Conservation (phyloP, 2,329 filamentous ascomycete genomes). For the Parascedosporium putredinis region DNA sequence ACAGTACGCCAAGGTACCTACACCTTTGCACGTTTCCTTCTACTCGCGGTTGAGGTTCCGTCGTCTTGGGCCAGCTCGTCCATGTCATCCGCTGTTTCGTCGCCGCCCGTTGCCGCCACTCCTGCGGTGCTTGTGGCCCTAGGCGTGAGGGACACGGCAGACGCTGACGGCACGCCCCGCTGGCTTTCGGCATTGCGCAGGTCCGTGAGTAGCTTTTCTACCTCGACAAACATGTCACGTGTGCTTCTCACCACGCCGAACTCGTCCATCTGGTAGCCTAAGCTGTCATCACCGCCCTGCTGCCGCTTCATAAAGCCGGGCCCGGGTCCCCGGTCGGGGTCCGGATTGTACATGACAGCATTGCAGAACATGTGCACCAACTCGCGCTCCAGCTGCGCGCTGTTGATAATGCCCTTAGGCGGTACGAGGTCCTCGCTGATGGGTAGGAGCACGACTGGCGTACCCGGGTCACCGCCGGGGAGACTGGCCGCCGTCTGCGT, state of each 20-base stretch:
- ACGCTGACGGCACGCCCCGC: constrained; percentile 26
- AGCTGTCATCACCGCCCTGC: constrained; percentile 28
- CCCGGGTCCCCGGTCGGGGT: constrained; percentile 62
- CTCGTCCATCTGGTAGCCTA: constrained; percentile 62
- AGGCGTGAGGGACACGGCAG: constrained; percentile 15
- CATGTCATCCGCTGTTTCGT: constrained; percentile 38
- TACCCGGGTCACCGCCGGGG: constrained; percentile 46
- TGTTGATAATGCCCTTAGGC: constrained; percentile 86
- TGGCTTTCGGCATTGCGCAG: constrained; percentile 65
- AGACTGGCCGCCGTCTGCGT: constrained; percentile 50
- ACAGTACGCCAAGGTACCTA: constrained; percentile 7
- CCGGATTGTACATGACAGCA: constrained; percentile 95
- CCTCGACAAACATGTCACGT: constrained; percentile 78
- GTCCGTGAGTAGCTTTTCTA: constrained; percentile 66
- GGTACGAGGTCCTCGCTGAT: constrained; percentile 69
- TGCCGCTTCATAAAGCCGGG: constrained; percentile 43
- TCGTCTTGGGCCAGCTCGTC: constrained; percentile 35
- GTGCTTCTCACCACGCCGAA: constrained; percentile 83
- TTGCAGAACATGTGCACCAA: constrained; percentile 96
- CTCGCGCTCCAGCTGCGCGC: constrained; percentile 83
- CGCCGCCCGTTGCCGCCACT: constrained; percentile 10
- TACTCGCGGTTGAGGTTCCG: constrained; percentile 8
- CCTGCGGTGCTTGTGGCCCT: constrained; percentile 15
- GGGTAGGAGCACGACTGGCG: constrained; percentile 51
- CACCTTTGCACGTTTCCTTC: constrained; percentile 9